These are phyloP conservation scores for Alternaria infectoria DNA, from an alignment of 2,329 filamentous ascomycete species.

Conservation along the genomic window DNA sequence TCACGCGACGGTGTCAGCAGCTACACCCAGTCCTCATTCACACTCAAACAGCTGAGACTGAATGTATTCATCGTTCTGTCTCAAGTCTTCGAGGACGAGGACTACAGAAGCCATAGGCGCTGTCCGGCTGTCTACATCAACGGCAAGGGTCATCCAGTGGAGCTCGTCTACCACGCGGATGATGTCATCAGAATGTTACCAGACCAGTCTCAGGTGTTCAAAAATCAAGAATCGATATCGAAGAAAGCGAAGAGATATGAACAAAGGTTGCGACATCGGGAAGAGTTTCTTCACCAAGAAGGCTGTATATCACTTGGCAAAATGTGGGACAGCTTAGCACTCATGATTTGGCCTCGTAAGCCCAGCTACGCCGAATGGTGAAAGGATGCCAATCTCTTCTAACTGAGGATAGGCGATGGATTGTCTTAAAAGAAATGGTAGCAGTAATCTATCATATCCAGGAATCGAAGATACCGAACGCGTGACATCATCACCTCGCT, in stretches of 20 bases:
- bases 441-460: not conserved
- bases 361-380: not conserved
- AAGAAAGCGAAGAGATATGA: not conserved
- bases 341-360: not conserved
- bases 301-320: not conserved
- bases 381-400: not conserved
- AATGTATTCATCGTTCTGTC: not conserved
- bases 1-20: not conserved
- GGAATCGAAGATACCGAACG: not conserved
- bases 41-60: not conserved
- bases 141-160: not conserved
- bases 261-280: not conserved
- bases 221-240: not conserved
- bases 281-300: not conserved
- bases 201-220: not conserved
- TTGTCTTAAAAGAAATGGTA: not conserved
- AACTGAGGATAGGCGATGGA: not conserved
- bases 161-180: not conserved
- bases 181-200: not conserved
- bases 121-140: not conserved
- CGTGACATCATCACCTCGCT: not conserved
- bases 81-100: not conserved
- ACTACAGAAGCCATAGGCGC: not conserved
- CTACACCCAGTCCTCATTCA: not conserved
- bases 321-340: not conserved